A percentile compares a stretch with the other conserved stretches of the same genome.
Evolutionary conservation across 495 filamentous ascomycete genomes (phyloP).

Genomic region (Aspergillus carlsbadensis): DNA sequence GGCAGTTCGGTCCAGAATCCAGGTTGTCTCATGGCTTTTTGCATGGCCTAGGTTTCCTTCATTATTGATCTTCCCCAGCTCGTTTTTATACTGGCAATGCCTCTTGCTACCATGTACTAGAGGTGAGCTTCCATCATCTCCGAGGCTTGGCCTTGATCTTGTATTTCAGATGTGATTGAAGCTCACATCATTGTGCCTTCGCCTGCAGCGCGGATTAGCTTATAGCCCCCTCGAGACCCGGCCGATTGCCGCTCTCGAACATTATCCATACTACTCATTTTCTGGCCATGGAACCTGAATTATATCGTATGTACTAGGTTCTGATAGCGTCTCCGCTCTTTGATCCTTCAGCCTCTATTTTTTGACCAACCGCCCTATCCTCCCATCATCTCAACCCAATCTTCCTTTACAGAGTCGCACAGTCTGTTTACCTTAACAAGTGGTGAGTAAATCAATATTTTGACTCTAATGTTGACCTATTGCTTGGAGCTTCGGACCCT

Average conservation of each 20-base stretch:
- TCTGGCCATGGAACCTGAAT: conserved; percentile 11
- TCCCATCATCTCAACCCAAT: not conserved
- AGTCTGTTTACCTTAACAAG: too few relatives aligned
- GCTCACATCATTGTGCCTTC: conserved; percentile 2
- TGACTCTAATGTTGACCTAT: too few relatives aligned
- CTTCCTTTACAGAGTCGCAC: too few relatives aligned
- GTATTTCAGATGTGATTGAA: not conserved
- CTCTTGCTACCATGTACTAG: not conserved
- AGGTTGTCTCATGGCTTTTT: not conserved
- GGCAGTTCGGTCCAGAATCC: not conserved
- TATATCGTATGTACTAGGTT: not conserved
- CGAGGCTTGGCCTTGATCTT: not conserved
- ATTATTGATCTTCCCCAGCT: not conserved
- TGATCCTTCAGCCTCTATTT: conserved; percentile 7
- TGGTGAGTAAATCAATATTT: not conserved
- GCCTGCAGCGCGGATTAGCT: conserved; percentile 1
- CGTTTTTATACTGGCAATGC: not conserved
- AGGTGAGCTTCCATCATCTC: not conserved
- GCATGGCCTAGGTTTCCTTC: not conserved
- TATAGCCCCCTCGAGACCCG: not conserved
- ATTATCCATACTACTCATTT: not conserved
- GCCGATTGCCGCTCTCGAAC: not conserved
- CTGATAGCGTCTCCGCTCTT: conserved; percentile 13
- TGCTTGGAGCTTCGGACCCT: too few relatives aligned
- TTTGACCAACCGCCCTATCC: not conserved